Percentiles rank a stretch among this genome's conserved stretches.
Evolutionary conservation across 495 filamentous ascomycete genomes (phyloP).

Genomic region (Podospora australis): DNA sequence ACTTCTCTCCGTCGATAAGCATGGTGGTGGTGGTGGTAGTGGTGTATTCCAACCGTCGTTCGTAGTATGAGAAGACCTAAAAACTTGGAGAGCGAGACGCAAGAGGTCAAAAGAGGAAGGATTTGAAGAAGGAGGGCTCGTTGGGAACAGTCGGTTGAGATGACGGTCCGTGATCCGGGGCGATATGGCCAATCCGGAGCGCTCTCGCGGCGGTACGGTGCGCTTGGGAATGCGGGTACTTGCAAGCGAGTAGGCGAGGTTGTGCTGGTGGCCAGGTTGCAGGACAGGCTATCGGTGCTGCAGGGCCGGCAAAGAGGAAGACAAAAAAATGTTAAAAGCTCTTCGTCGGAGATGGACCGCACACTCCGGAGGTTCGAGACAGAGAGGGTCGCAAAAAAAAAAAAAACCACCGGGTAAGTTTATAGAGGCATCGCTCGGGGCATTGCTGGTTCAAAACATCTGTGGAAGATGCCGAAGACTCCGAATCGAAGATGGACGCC

Average conservation of each 20-base stretch:
- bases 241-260: conserved; percentile 5
- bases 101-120: neutral
- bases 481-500: conserved; percentile 14
- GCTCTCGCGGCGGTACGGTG: conserved; percentile 9
- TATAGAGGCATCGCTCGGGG: conserved; percentile 26
- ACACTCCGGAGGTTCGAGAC: conserved; percentile 17
- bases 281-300: conserved; percentile 13
- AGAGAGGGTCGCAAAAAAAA: conserved; percentile 19
- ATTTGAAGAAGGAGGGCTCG: conserved; percentile 7
- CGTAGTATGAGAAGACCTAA: neutral
- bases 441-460: conserved; percentile 16
- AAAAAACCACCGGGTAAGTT: conserved; percentile 7
- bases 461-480: conserved; percentile 22
- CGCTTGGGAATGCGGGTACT: neutral
- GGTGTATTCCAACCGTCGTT: neutral
- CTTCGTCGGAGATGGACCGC: conserved; percentile 1
- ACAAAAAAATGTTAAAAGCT: conserved; percentile 5
- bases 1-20: conserved; percentile 87
- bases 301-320: conserved; percentile 11
- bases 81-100: neutral
- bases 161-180: conserved; percentile 13
- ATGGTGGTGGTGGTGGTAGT: conserved; percentile 38
- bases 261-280: conserved; percentile 3
- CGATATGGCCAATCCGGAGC: conserved; percentile 9
- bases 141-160: conserved; percentile 8